Evolutionary conservation across 768 basidiomycete species (phyloP).

Genomic region (Amanita pseudoporphyria): DNA sequence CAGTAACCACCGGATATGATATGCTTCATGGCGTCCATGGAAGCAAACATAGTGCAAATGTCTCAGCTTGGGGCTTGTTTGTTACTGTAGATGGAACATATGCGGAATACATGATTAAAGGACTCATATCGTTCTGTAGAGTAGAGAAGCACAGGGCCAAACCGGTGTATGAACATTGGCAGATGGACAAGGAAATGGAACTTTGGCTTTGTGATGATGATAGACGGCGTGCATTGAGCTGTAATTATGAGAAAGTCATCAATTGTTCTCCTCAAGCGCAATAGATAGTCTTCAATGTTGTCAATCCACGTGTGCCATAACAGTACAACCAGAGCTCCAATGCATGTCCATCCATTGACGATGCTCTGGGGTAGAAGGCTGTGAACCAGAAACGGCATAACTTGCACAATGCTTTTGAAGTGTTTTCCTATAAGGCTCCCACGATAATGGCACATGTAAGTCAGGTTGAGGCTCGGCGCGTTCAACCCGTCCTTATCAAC

Average conservation of each 20-base stretch:
- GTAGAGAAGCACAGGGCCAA: constrained; percentile 35
- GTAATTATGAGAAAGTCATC: constrained; percentile 25
- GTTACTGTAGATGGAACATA: constrained; percentile 24
- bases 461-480: constrained; percentile 15
- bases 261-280: constrained; percentile 19
- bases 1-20: background rate
- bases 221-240: constrained; percentile 14
- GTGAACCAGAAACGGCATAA: constrained; percentile 20
- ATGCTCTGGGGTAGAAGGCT: constrained; percentile 9
- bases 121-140: constrained; percentile 34
- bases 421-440: constrained; percentile 27
- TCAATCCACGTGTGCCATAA: constrained; percentile 22
- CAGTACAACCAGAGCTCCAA: constrained; percentile 20
- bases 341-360: constrained; percentile 21
- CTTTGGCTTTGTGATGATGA: constrained; percentile 35
- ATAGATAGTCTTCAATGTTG: constrained; percentile 16
- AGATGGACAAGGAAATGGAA: constrained; percentile 33
- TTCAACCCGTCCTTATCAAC: constrained; percentile 9
- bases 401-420: constrained; percentile 22
- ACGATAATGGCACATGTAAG: constrained; percentile 24
- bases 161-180: constrained; percentile 23
- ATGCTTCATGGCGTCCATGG: background rate
- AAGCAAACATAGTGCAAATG: constrained; percentile 4
- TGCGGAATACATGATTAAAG: constrained; percentile 27
- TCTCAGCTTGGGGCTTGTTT: constrained; percentile 18